phyloP scores from a whole-genome alignment of 768 basidiomycete species.

The Lactifluus rugatus region DNA sequence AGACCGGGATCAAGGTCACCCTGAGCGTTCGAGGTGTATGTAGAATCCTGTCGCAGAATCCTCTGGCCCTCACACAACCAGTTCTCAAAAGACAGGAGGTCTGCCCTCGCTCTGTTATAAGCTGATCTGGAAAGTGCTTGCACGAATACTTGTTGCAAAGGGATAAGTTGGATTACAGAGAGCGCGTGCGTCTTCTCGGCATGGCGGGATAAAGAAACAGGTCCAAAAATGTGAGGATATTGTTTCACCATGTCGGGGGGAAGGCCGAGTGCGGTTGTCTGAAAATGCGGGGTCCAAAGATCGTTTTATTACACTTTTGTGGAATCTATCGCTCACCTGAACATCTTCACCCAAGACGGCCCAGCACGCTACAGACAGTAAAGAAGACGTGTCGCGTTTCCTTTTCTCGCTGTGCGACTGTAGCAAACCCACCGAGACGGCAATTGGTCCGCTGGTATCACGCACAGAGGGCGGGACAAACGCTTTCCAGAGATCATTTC shows the following conservation, averaged over 20 bases:
- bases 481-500: slow-evolving; percentile 8
- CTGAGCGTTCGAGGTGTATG: slow-evolving; percentile 26
- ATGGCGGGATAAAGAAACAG: neutral
- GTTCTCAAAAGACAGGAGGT: slow-evolving; percentile 19
- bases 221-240: neutral
- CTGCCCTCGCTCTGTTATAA: slow-evolving; percentile 18
- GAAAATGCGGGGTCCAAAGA: slow-evolving; percentile 20
- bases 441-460: neutral
- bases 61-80: slow-evolving; percentile 20
- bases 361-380: slow-evolving; percentile 28
- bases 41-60: slow-evolving; percentile 47
- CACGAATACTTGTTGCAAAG: slow-evolving; percentile 22
- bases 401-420: neutral
- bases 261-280: slow-evolving; percentile 12
- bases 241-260: slow-evolving; percentile 4
- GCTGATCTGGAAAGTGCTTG: slow-evolving; percentile 22
- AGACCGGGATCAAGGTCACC: neutral
- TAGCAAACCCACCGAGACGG: slow-evolving; percentile 7
- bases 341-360: slow-evolving; percentile 33
- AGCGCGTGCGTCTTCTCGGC: slow-evolving; percentile 11
- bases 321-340: slow-evolving; percentile 12
- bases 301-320: neutral
- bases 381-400: neutral
- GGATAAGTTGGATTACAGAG: slow-evolving; percentile 14
- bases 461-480: neutral